These are phyloP conservation scores for Mycena leptocephala DNA, from an alignment of 768 basidiomycete genomes.

Conservation along the genomic window DNA sequence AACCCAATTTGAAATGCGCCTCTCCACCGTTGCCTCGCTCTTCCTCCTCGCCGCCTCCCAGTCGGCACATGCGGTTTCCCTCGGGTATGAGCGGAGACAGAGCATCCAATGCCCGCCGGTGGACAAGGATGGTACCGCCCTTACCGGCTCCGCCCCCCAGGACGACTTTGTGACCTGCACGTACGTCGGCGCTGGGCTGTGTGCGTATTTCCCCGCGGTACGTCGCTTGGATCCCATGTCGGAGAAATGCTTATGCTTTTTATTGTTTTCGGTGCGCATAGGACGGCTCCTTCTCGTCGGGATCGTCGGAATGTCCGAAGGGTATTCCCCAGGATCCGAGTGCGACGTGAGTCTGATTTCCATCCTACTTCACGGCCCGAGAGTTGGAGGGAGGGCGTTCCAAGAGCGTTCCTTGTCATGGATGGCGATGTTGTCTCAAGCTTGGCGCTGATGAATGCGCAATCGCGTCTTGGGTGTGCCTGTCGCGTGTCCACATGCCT, in stretches of 20 bases:
- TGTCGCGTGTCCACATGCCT: too few relatives aligned
- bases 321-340: slow-evolving; percentile 19
- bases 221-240: neutral
- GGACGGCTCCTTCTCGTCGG: slow-evolving; percentile 30
- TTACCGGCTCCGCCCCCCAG: slow-evolving; percentile 2
- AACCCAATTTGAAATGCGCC: neutral
- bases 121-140: slow-evolving; percentile 31
- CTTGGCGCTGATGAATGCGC: neutral
- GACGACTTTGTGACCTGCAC: slow-evolving; percentile 34
- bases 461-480: too few relatives aligned
- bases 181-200: slow-evolving; percentile 33
- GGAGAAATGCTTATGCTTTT: neutral
- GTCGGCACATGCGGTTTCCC: neutral
- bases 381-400: neutral
- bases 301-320: slow-evolving; percentile 2
- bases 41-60: slow-evolving; percentile 1
- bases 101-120: slow-evolving; percentile 26
- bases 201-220: slow-evolving; percentile 30
- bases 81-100: neutral
- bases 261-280: neutral
- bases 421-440: neutral
- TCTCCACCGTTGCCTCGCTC: neutral
- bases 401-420: neutral
- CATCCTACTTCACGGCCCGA: neutral
- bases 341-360: slow-evolving; percentile 7